Base-by-base conservation (phyloP, 148 eudicot genomes). In the Limonium bicolor region DNA sequence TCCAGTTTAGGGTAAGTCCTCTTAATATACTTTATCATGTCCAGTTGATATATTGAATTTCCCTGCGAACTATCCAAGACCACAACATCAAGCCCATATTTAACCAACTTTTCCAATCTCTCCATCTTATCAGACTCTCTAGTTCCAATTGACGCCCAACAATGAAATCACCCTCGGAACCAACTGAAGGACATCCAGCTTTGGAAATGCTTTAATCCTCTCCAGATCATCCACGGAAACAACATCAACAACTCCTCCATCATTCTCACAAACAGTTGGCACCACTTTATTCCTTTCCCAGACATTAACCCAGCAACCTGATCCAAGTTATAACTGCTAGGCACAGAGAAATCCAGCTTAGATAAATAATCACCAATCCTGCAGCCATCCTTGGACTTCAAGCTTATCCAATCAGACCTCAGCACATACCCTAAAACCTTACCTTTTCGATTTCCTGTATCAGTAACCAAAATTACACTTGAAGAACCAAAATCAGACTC, bases 51-150 rank as follows among this genome's bases (percentile, higher is more conserved):
- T 34, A 48, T 77, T 4, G 94, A 88, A 53, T 80, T 72, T 45
- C 96, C 96, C 51, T 88, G 96, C 34, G 94, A 88, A 44, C 96
- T 88, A 70, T 88, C 96, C 62, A 83, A 41, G 54, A 88, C 86
- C 45, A 88, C 72, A 12, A 64, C 94, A 56, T 88, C 68, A 43
- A 46, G 74, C 41, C 96, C 96, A 3, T 78, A 90, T 61, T 83
- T 83, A 16, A 88, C 92, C 76, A 88, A 59, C 55, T 70, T 72
- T 63, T 83, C 78, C 67, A 88, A 48, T 58, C 94, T 77, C 71
- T 67, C 79, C n/a, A n/a, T n/a, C 58, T 83, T 83, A 63, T 88
- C 94, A 4, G 86, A 50, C 36, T 83, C 94, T 67, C 96, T 53
- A 7, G 96, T 88, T 32, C 96, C 96, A 38, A 88, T 69, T 4